These are phyloP conservation scores for Gloeopeniophorella convolvens DNA, from an alignment of 768 basidiomycete species.

Conservation along the genomic window DNA sequence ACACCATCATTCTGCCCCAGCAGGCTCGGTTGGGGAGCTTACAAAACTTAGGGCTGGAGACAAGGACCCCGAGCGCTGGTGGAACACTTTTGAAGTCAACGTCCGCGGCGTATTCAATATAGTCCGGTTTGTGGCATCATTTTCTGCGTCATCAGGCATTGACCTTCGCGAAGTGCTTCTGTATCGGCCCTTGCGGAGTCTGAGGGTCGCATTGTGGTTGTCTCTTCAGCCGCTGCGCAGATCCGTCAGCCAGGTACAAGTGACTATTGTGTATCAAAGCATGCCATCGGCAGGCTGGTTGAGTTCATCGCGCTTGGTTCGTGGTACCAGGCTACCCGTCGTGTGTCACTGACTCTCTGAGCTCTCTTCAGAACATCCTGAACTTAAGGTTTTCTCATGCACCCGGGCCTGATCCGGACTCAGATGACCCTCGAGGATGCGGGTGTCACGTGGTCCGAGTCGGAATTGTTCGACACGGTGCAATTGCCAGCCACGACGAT, in stretches of 20 bases:
- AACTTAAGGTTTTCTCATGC: conserved; percentile 8
- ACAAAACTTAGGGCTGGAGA: conserved; percentile 14
- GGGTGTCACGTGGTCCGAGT: conserved; percentile 1
- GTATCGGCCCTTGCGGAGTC: not conserved
- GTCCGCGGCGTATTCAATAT: conserved; percentile 23
- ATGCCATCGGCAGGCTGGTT: conserved; percentile 4
- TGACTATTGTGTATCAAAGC: conserved; percentile 9
- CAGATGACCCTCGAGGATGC: not conserved
- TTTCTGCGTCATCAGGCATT: not conserved
- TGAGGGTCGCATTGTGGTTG: conserved; percentile 3
- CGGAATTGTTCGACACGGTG: conserved; percentile 13
- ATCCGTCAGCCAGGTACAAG: not conserved
- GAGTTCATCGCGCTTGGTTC: conserved; percentile 8
- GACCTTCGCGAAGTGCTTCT: not conserved
- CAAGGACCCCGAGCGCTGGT: conserved; percentile 24
- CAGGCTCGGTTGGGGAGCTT: not conserved
- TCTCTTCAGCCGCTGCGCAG: conserved; percentile 1
- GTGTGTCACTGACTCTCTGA: not conserved
- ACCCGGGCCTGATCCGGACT: conserved; percentile 6
- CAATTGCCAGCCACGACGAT: conserved; percentile 22
- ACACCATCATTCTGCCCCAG: not conserved
- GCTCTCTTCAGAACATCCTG: conserved; percentile 4
- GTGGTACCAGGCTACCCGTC: not conserved
- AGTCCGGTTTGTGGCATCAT: conserved; percentile 15
- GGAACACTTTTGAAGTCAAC: conserved; percentile 24